A percentile compares a stretch with the other conserved stretches of the same genome.
Evolutionary conservation across 768 basidiomycete genomes (phyloP).

Genomic region (Exsudoporus frostii): DNA sequence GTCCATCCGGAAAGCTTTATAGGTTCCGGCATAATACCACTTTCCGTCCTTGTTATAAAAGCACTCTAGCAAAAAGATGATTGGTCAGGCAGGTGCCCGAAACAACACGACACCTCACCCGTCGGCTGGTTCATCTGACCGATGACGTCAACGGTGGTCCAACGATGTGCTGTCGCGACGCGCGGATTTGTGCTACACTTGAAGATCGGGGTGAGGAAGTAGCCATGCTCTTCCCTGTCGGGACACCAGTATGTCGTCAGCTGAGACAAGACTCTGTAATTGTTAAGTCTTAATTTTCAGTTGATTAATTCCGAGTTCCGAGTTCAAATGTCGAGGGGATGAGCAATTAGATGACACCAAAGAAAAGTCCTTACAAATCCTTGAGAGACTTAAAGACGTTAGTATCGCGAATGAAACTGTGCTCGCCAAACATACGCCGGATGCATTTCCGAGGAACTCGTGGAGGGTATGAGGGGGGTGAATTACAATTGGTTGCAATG

Average conservation of each 20-base stretch:
- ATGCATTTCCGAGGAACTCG: conserved; percentile 60
- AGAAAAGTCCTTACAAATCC: conserved; percentile 45
- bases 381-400: conserved; percentile 46
- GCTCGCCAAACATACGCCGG: conserved; percentile 44
- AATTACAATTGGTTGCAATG: conserved; percentile 65
- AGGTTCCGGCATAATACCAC: conserved; percentile 85
- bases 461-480: conserved; percentile 62
- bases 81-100: background rate
- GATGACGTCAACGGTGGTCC: conserved; percentile 62
- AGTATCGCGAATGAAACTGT: background rate
- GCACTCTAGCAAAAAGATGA: conserved; percentile 48
- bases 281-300: conserved; percentile 47
- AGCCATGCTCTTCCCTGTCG: conserved; percentile 80
- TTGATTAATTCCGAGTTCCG: background rate
- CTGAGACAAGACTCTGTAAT: conserved; percentile 66
- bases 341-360: background rate
- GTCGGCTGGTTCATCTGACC: conserved; percentile 59
- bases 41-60: conserved; percentile 78
- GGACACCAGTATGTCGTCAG: conserved; percentile 75
- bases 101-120: conserved; percentile 36
- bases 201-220: conserved; percentile 67
- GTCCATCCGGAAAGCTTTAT: conserved; percentile 62
- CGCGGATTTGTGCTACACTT: conserved; percentile 80
- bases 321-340: background rate
- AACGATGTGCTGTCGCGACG: conserved; percentile 72